Percentiles rank a stretch among this genome's conserved stretches.
phyloP scores from a whole-genome alignment of 2,329 filamentous ascomycete species.

The Huntiella bhutanensis region DNA sequence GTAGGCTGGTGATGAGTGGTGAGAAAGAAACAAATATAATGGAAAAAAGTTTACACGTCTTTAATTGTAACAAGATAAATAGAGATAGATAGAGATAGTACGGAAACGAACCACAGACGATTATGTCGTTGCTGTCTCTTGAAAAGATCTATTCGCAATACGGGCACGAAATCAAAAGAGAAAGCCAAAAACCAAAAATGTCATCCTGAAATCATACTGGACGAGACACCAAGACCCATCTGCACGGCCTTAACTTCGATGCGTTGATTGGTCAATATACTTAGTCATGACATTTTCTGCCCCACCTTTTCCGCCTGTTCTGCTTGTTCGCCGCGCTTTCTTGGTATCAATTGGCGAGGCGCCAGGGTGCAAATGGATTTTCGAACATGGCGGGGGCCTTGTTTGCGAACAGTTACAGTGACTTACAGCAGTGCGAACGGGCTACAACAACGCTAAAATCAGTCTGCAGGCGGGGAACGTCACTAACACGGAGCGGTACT shows the following conservation, averaged over 20 bases:
- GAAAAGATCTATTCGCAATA: neutral
- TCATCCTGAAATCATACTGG: neutral
- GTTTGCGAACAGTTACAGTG: neutral
- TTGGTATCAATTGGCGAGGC: neutral
- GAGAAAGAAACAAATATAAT: neutral
- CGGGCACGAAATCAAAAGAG: neutral
- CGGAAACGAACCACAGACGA: too few relatives aligned
- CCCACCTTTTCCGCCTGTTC: constrained; percentile 3
- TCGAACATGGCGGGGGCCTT: neutral
- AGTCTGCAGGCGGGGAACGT: neutral
- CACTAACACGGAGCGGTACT: too few relatives aligned
- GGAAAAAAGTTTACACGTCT: neutral
- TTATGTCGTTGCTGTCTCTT: too few relatives aligned
- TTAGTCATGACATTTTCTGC: constrained; percentile 6
- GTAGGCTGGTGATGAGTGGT: neutral
- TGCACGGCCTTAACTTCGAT: constrained; percentile 4
- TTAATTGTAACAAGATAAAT: neutral
- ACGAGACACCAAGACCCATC: neutral
- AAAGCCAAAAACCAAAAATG: neutral
- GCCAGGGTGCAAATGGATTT: neutral
- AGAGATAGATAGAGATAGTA: neutral
- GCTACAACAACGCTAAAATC: neutral
- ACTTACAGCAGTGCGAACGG: neutral
- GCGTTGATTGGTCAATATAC: constrained; percentile 4
- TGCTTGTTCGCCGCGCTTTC: neutral